A percentile compares a stretch with the other conserved stretches of the same genome.
Conservation (phyloP, 176 grass and related monocot genomes). For the Cymbopogon citratus region DNA sequence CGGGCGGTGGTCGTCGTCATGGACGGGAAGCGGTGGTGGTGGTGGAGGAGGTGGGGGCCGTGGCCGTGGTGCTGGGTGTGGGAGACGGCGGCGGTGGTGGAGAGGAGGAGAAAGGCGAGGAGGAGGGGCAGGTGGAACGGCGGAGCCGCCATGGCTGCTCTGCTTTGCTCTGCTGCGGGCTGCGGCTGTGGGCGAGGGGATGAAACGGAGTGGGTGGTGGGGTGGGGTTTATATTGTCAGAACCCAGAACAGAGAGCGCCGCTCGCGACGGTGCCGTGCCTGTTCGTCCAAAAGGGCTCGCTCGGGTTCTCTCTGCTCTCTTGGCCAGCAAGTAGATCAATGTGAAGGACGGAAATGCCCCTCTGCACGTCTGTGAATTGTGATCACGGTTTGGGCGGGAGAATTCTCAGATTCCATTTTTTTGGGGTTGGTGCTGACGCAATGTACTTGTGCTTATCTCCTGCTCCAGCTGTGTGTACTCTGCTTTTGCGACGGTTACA, state of each 20-base stretch:
- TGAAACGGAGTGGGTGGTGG: background rate
- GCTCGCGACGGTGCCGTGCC: background rate
- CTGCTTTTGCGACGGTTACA: background rate
- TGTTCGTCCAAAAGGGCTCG: background rate
- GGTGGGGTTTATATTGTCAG: background rate
- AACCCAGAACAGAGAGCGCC: background rate
- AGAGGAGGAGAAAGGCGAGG: background rate
- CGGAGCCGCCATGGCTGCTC: constrained; percentile 21
- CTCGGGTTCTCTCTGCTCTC: background rate
- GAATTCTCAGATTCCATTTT: background rate
- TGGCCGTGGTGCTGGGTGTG: background rate
- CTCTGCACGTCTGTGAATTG: background rate
- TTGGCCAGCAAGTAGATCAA: background rate
- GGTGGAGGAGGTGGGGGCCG: background rate
- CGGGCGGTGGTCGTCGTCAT: background rate
- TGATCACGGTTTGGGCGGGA: background rate
- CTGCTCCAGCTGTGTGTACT: background rate
- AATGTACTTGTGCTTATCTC: background rate
- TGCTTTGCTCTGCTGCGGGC: background rate
- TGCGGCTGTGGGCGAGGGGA: background rate
- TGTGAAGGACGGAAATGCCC: background rate
- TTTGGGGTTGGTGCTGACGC: background rate
- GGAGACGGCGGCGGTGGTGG: background rate
- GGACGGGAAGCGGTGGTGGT: constrained; percentile 2
- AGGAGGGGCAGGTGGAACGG: background rate